These are phyloP conservation scores for Anaeromyces robustus DNA, from an alignment of 192 early-diverging fungal genomes.

Conservation along the genomic window DNA sequence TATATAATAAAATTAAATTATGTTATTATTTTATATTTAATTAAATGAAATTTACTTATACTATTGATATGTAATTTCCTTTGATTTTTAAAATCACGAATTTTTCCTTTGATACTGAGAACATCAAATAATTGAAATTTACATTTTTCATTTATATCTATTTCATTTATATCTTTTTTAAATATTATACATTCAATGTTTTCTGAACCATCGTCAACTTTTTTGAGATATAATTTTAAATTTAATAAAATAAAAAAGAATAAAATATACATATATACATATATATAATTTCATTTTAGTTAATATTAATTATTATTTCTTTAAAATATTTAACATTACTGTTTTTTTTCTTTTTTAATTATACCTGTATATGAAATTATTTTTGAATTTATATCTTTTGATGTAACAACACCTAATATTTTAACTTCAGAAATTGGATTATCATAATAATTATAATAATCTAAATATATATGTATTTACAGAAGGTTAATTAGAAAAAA, in stretches of 20 bases:
- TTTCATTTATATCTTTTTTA: neutral
- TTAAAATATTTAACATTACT: no score
- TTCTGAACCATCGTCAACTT: neutral
- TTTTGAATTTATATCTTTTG: neutral
- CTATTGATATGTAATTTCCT: neutral
- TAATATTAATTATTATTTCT: neutral
- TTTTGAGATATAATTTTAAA: no score
- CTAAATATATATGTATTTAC: neutral
- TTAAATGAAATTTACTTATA: neutral
- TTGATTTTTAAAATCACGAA: neutral
- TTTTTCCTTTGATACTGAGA: neutral
- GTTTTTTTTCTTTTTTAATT: no score
- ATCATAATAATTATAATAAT: neutral
- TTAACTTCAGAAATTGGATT: neutral
- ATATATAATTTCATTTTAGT: neutral
- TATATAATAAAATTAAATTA: no score
- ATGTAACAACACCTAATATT: neutral
- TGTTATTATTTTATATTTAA: no score
- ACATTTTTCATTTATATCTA: neutral
- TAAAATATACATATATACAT: neutral
- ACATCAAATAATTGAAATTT: neutral
- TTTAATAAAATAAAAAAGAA: neutral
- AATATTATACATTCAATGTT: neutral
- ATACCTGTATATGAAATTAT: neutral
- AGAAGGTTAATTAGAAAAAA: no score